phyloP scores from a whole-genome alignment of 2,329 filamentous ascomycete genomes.

The Pseudopyricularia javanii region DNA sequence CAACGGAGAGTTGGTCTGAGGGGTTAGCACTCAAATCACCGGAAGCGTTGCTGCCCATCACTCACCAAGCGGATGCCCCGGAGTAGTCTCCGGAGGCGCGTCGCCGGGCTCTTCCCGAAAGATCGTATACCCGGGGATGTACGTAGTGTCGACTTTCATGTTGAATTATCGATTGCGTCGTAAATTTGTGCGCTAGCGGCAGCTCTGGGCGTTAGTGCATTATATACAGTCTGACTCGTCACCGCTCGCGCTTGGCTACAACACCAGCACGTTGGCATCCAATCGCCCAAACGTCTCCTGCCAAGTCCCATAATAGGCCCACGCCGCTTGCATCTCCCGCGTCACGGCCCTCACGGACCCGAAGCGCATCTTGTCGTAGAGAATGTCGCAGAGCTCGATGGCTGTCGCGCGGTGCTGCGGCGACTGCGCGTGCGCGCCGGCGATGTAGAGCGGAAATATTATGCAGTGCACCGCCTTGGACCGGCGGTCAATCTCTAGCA shows the following conservation, averaged over 20 bases:
- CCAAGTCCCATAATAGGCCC: neutral
- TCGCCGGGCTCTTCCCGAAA: constrained; percentile 27
- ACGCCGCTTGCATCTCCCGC: constrained; percentile 18
- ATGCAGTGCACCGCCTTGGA: constrained; percentile 25
- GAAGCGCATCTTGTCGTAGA: constrained; percentile 19
- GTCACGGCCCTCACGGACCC: constrained; percentile 20
- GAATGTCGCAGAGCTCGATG: constrained; percentile 8
- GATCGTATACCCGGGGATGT: constrained; percentile 31
- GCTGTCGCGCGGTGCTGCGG: constrained; percentile 14
- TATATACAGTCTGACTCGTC: too few relatives aligned
- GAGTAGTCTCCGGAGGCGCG: constrained; percentile 19
- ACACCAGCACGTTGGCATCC: neutral
- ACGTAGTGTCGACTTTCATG: constrained; percentile 28
- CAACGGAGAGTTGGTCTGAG: constrained; percentile 36
- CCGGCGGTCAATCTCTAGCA: constrained; percentile 20
- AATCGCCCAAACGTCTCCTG: neutral
- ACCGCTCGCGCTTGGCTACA: neutral
- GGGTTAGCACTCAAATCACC: neutral
- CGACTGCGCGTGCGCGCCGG: constrained; percentile 20
- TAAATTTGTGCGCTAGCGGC: too few relatives aligned
- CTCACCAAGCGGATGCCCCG: constrained; percentile 24
- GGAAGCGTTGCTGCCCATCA: too few relatives aligned
- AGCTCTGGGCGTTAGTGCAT: too few relatives aligned
- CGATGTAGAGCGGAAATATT: constrained; percentile 23
- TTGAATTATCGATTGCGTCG: constrained; percentile 4